Base-by-base conservation (phyloP, 768 basidiomycete genomes). In the Lactarius indigo region DNA sequence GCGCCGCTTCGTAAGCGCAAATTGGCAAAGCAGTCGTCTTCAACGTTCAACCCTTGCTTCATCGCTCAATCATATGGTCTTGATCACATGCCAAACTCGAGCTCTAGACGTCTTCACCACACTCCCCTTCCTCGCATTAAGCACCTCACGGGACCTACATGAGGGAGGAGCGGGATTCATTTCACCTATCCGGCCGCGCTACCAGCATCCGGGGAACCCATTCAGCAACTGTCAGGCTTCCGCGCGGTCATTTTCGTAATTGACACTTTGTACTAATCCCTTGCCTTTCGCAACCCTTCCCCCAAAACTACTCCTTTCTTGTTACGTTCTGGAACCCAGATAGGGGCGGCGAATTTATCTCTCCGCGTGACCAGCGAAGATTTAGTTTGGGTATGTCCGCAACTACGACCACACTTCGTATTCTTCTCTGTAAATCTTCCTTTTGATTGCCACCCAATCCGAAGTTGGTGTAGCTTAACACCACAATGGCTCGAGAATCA, bases 111-210 rank as follows among this genome's bases (percentile, higher is more conserved):
- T 50, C 41, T 63, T 55, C 57, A 30, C 26, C 62, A 55, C 33
- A 54, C 41, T 59, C 60, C 31, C 18, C 41, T 55, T 41, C 35
- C 57, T 68, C 33, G 54, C 54, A 56, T 39, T 39, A 28, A 59
- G 52, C 52, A 68, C 57, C 63, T 44, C 66, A 68, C 63, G 63
- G 58, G 66, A 68, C 66, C 62, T 57, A 60, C 66, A 64, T 64
- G 66, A 64, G 57, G 52, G 28, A 63, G 47, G 62, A 59, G 41
- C 58, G 50, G 50, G 13, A 42, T 64, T 67, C 52, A 59, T 68
- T 59, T 67, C 39, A 54, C 23, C 15, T n/a, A 54, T 63, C 52
- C n/a, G 28, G 66, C 66, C 66, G 66, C 66, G 66, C 31, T 68
- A 68, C 57, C 63, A 64, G 66, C 66, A 60, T 56, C 26, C 30